Evolutionary conservation across 78 protist genomes (phyloP).

Genomic region (Chrysochromulina tobinii): DNA sequence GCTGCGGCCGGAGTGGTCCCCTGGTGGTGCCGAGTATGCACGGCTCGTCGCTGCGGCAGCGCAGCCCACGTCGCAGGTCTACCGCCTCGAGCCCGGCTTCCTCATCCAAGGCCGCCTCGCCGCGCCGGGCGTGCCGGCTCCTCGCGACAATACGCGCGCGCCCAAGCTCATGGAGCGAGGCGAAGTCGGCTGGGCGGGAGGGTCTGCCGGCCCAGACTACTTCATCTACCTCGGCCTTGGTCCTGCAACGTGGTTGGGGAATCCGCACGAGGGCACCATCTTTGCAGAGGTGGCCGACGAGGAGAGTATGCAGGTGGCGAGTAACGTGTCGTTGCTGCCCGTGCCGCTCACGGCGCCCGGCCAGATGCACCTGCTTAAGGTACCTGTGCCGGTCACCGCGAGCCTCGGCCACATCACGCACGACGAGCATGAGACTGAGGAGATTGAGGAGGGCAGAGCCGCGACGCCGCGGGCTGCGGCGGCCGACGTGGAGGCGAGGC

Average conservation of each 20-base stretch:
- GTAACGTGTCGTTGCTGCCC: not conserved
- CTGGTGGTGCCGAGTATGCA: not conserved
- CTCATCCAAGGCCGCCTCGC: not conserved
- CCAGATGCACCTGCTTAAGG: not conserved
- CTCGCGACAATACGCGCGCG: not conserved
- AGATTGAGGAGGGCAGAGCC: no score
- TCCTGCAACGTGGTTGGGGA: not conserved
- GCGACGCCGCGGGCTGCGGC: not conserved
- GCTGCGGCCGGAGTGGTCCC: constrained; percentile 11
- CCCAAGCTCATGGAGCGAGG: constrained; percentile 21
- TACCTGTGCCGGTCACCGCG: not conserved
- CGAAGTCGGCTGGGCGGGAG: constrained; percentile 24
- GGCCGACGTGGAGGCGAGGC: not conserved
- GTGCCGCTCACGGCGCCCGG: not conserved
- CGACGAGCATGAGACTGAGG: not conserved
- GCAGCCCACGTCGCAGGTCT: not conserved
- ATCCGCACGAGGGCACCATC: constrained; percentile 14
- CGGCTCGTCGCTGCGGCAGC: not conserved
- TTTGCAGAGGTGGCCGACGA: constrained; percentile 17
- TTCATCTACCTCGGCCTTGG: constrained; percentile 9
- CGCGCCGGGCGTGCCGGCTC: not conserved
- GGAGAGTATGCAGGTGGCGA: not conserved
- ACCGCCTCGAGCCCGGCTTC: constrained; percentile 29
- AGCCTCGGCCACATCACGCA: not conserved
- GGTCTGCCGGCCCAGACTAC: not conserved